phyloP scores from a whole-genome alignment of 1,139 yeast genomes.

The Yamadazyma triangularis region DNA sequence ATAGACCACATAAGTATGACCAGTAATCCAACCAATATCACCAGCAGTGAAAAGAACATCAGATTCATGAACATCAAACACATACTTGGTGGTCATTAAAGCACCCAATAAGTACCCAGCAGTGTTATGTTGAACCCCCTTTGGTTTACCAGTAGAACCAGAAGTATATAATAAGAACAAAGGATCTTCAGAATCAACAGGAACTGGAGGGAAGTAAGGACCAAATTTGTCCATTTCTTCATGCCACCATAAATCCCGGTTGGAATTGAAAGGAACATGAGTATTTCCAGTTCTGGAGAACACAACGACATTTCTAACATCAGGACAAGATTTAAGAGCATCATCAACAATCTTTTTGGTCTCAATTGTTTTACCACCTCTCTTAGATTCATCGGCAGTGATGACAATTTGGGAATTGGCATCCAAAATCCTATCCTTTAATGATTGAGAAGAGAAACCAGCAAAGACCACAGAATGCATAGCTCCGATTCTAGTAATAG shows the following conservation, averaged over 20 bases:
- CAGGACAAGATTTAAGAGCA: slow-evolving; percentile 66
- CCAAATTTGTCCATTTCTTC: slow-evolving; percentile 67
- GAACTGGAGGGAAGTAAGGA: slow-evolving; percentile 57
- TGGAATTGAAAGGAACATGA: slow-evolving; percentile 56
- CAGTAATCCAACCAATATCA: slow-evolving; percentile 88
- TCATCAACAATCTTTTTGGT: slow-evolving; percentile 82
- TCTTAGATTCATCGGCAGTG: slow-evolving; percentile 75
- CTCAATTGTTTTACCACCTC: slow-evolving; percentile 82
- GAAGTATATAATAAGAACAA: slow-evolving; percentile 62
- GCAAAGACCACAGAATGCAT: slow-evolving; percentile 83
- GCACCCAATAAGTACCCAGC: slow-evolving; percentile 80
- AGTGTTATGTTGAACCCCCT: slow-evolving; percentile 69
- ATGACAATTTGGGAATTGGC: slow-evolving; percentile 72
- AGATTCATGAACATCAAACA: slow-evolving; percentile 69
- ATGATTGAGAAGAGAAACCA: slow-evolving; percentile 72
- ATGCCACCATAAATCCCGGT: slow-evolving; percentile 80
- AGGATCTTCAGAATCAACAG: slow-evolving; percentile 59
- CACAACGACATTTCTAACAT: slow-evolving; percentile 65
- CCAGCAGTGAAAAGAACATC: slow-evolving; percentile 81
- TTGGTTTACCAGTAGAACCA: slow-evolving; percentile 68
- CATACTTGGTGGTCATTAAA: slow-evolving; percentile 62
- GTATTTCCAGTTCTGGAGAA: slow-evolving; percentile 69
- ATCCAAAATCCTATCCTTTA: slow-evolving; percentile 72
- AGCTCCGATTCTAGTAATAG: slow-evolving; percentile 76
- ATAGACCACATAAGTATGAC: slow-evolving; percentile 78